Base-by-base conservation (phyloP, 352 stramenopile genomes). In the Phytophthora uliginosa region DNA sequence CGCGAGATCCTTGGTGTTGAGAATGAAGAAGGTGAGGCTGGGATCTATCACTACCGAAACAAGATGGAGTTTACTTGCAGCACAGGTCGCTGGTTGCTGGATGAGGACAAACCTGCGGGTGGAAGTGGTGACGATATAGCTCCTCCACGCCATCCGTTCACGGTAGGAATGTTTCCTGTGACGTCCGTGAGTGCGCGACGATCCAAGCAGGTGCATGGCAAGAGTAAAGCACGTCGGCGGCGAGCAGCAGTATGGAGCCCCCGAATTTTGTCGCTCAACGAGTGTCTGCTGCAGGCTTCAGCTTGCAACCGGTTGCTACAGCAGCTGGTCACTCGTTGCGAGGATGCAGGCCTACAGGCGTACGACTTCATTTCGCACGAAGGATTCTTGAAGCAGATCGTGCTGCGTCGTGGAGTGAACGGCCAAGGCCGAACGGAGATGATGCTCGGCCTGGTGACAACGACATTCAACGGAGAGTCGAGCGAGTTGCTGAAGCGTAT, bases 21-120 rank as follows among this genome's bases (percentile, higher is more conserved):
- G 13, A 54, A 36, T 18, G 24, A 66, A 8, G 38, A 63, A 4
- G 22, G 57, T 0, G 28, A 40, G 1, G 7, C 8, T 22, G 63
- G 42, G 4, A 51, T 80, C 10, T 88, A 85, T 52, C 62, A 82
- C 40, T 95, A 95, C 68, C 84, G 88, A 61, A 95, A 94, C 78
- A 95, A 95, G 66, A 94, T 92, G 78, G 88, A 95, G 68, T 95
- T 95, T 63, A 94, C 88, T 8, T 93, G 86, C 61, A 94, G 83
- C 63, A 88, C 86, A 3, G 83, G 83, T n/a, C 84, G 86, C 0
- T 94, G 88, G 88, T 64, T 92, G 24, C 65, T 93, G 26, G 66
- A 82, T 4, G 74, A 63, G 17, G 85, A 94, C 67, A 81, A 81
- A 36, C 26, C n/a, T 10, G 7, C 34, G 31, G 36, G 68, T 4